These are phyloP conservation scores for Puccinia polysora DNA, from an alignment of 1,284 basidiomycete species.

Conservation along the genomic window DNA sequence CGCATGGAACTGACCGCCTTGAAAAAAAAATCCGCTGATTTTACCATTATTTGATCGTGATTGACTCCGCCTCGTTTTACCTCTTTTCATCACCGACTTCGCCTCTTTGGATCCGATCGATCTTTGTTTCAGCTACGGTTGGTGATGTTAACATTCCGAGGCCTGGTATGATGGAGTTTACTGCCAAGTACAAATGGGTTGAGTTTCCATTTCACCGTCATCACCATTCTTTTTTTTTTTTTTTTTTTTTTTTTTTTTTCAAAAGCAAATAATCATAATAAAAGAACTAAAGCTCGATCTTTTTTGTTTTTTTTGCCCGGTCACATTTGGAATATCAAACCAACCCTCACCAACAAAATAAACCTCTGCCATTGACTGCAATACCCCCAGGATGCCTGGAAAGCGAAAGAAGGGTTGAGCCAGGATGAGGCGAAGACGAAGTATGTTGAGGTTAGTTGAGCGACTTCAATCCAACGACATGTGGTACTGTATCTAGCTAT, in stretches of 20 bases:
- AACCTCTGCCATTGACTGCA: too few species aligned
- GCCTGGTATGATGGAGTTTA: conserved; percentile 34
- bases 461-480: background rate
- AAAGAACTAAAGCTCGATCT: background rate
- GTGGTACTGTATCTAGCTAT: background rate
- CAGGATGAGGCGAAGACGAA: conserved; percentile 20
- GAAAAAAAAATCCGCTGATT: too few species aligned
- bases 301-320: background rate
- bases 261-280: too few species aligned
- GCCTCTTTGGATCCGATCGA: too few species aligned
- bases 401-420: conserved; percentile 18
- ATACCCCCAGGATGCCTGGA: conserved; percentile 39
- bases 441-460: conserved; percentile 27
- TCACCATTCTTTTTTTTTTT: background rate
- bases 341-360: too few species aligned
- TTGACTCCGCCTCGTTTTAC: too few species aligned
- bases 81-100: too few species aligned
- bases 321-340: too few species aligned
- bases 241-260: background rate
- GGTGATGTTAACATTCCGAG: conserved; percentile 32
- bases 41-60: too few species aligned
- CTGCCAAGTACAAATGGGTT: conserved; percentile 39
- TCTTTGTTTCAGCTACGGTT: conserved; percentile 21
- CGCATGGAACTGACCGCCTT: too few species aligned
- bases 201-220: background rate